These are phyloP conservation scores for Tarenaya hassleriana DNA, from an alignment of 345 rosid species.

Conservation along the genomic window DNA sequence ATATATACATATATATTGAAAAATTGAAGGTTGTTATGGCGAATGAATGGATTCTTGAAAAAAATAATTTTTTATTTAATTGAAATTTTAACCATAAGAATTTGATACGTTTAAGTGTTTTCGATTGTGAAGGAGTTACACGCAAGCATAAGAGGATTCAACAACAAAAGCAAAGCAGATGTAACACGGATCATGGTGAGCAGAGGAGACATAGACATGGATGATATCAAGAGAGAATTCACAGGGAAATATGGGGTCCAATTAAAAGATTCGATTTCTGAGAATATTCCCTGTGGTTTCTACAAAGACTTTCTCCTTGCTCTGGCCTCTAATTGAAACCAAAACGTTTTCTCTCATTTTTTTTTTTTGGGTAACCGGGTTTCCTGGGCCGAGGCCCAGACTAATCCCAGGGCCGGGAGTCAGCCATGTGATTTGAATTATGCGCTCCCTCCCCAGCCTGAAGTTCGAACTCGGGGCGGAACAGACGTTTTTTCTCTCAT, in stretches of 20 bases:
- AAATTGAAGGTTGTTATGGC: no score
- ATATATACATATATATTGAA: no score
- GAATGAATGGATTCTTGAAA: no score
- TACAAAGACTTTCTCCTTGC: constrained; percentile 52
- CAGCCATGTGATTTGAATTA: no score
- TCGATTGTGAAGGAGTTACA: constrained; percentile 31
- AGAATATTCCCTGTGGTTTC: constrained; percentile 36
- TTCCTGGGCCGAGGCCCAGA: no score
- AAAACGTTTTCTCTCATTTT: no score
- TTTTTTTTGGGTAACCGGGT: no score
- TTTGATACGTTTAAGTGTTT: not conserved
- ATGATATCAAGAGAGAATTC: constrained; percentile 37
- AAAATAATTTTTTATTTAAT: not conserved
- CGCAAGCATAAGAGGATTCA: constrained; percentile 31
- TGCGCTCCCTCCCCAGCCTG: no score
- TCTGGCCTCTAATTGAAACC: constrained; percentile 20
- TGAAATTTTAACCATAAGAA: not conserved
- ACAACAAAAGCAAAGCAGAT: constrained; percentile 23
- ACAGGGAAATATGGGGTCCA: constrained; percentile 38
- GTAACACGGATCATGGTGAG: constrained; percentile 42
- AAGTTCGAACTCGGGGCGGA: no score
- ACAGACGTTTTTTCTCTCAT: no score
- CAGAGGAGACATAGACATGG: constrained; percentile 52
- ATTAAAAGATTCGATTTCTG: constrained; percentile 37
- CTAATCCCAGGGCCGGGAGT: no score